Evolutionary conservation across 345 rosid genomes (phyloP).

Genomic region (Gossypium herbaceum): DNA sequence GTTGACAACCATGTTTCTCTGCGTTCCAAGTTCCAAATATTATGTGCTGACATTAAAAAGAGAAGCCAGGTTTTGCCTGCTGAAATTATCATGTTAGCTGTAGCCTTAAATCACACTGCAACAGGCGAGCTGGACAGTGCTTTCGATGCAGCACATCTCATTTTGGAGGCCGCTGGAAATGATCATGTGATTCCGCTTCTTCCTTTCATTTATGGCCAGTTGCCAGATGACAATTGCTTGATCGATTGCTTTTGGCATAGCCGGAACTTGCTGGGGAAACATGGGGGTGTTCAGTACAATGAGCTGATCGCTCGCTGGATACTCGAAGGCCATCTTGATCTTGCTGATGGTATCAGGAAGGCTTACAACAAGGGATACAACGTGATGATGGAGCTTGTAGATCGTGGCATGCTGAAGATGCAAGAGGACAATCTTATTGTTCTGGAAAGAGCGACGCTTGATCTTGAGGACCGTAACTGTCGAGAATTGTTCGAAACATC

Average conservation of each 20-base stretch:
- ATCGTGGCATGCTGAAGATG: constrained; percentile 41
- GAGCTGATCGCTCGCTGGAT: constrained; percentile 61
- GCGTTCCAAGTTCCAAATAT: background rate
- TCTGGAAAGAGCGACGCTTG: constrained; percentile 33
- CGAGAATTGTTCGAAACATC: constrained; percentile 29
- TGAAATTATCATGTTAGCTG: constrained; percentile 33
- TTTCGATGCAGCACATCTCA: constrained; percentile 9
- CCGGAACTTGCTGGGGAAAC: constrained; percentile 29
- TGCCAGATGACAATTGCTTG: background rate
- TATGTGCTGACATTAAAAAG: background rate
- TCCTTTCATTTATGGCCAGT: constrained; percentile 23
- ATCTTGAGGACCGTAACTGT: constrained; percentile 27
- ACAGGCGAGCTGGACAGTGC: background rate
- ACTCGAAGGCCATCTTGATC: constrained; percentile 61
- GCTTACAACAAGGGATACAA: constrained; percentile 43
- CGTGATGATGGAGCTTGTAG: constrained; percentile 48
- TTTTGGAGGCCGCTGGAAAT: constrained; percentile 1
- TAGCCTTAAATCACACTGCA: constrained; percentile 20
- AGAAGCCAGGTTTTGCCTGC: constrained; percentile 27
- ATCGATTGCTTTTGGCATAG: constrained; percentile 51
- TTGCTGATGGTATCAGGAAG: constrained; percentile 27
- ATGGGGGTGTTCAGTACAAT: constrained; percentile 39
- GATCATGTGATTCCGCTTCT: constrained; percentile 16
- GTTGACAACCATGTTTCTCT: background rate
- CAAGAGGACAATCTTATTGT: constrained; percentile 38